A percentile compares a stretch with the other conserved stretches of the same genome.
Evolutionary conservation across 75 land plant genomes (phyloP).

Genomic region (Sequoia sempervirens): DNA sequence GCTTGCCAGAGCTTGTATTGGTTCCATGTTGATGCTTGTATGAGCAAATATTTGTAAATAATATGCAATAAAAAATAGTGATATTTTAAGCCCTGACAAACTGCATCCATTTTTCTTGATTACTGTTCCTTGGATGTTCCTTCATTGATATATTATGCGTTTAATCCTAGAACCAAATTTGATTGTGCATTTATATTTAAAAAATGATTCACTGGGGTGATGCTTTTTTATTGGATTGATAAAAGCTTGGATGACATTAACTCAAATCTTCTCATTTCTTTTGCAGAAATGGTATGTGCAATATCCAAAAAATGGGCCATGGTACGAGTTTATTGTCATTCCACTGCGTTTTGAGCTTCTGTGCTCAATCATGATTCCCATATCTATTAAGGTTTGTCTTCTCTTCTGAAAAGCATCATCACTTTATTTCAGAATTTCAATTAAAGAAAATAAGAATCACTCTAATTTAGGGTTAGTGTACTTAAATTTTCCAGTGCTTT

Average conservation of each 20-base stretch:
- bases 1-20: too few relatives aligned
- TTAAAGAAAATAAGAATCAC: not conserved
- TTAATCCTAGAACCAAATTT: not conserved
- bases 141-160: not conserved
- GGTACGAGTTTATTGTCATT: slow-evolving; percentile 91
- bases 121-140: not conserved
- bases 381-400: slow-evolving; percentile 80
- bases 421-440: not conserved
- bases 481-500: not conserved
- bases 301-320: slow-evolving; percentile 73
- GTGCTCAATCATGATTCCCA: slow-evolving; percentile 99
- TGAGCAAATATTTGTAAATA: too few relatives aligned
- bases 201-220: not conserved
- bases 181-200: not conserved
- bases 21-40: too few relatives aligned
- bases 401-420: not conserved
- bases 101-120: not conserved
- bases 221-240: not conserved
- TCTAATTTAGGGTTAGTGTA: not conserved
- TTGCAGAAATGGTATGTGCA: slow-evolving; percentile 92
- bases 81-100: not conserved
- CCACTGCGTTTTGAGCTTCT: slow-evolving; percentile 97
- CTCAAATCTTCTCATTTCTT: not conserved
- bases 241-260: not conserved
- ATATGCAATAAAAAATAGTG: not conserved